Conservation (phyloP, 257 asterid genomes). For the Haberlea rhodopensis region DNA sequence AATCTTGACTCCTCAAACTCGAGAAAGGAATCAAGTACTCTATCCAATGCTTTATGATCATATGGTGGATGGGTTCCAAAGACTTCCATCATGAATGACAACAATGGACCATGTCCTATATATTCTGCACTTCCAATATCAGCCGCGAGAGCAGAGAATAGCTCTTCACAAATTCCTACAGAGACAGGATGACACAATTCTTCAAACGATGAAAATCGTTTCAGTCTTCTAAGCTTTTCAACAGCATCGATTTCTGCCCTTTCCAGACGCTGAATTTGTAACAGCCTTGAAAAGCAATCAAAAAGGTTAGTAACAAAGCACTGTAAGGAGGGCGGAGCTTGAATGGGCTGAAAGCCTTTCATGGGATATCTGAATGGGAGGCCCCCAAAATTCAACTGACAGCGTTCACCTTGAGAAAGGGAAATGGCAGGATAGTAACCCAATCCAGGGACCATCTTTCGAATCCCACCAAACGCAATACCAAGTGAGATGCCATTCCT, state of each 20-base stretch:
- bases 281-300: conserved; percentile 68
- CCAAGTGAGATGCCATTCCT: conserved; percentile 93
- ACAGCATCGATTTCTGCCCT: conserved; percentile 60
- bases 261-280: conserved; percentile 56
- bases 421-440: conserved; percentile 96
- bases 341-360: conserved; percentile 75
- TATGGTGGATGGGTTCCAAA: conserved; percentile 76
- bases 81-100: conserved; percentile 68
- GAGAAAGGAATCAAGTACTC: conserved; percentile 69
- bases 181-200: conserved; percentile 68
- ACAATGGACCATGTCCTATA: conserved; percentile 68
- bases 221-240: conserved; percentile 70
- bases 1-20: conserved; percentile 57
- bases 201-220: conserved; percentile 74
- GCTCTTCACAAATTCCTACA: conserved; percentile 62
- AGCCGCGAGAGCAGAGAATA: conserved; percentile 47
- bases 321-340: conserved; percentile 56
- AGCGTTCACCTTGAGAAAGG: conserved; percentile 93
- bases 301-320: conserved; percentile 53
- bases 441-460: conserved; percentile 95
- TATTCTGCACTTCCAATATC: conserved; percentile 58
- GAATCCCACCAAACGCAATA: conserved; percentile 76
- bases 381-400: conserved; percentile 87
- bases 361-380: conserved; percentile 77
- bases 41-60: conserved; percentile 67